A percentile compares a stretch with the other conserved stretches of the same genome.
These are phyloP conservation scores for Eutrema salsugineum DNA, from an alignment of 441 rosid genomes.

Conservation along the genomic window DNA sequence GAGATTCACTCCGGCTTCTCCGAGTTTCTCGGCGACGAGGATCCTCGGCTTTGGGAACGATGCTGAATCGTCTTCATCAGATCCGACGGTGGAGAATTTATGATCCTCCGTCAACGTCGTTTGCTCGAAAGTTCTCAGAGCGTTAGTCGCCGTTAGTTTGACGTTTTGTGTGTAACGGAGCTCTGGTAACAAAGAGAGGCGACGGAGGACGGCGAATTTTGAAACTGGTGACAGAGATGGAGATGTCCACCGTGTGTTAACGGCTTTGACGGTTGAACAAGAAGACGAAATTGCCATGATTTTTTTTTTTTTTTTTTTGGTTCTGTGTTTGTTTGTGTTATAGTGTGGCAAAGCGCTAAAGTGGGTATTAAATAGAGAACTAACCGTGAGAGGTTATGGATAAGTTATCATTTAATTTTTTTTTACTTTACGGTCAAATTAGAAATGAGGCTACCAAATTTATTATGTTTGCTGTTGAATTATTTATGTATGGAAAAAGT, in stretches of 20 bases:
- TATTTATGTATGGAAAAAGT: background rate
- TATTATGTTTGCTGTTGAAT: background rate
- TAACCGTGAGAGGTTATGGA: background rate
- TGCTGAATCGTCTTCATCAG: conserved; percentile 3
- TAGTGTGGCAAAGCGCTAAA: conserved; percentile 8
- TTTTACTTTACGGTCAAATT: conserved; percentile 13
- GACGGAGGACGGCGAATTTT: conserved; percentile 8
- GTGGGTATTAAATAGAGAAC: conserved; percentile 21
- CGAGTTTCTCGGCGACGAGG: conserved; percentile 66
- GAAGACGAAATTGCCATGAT: conserved; percentile 33
- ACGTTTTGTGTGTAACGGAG: conserved; percentile 15
- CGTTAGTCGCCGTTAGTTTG: conserved; percentile 21
- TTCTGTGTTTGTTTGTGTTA: background rate
- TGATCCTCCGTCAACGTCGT: conserved; percentile 19
- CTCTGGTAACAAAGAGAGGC: conserved; percentile 10
- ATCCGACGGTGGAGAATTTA: conserved; percentile 11
- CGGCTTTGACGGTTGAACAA: conserved; percentile 28
- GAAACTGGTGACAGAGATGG: conserved; percentile 12
- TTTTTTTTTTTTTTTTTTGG: background rate
- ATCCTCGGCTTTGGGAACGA: conserved; percentile 36
- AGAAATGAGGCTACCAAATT: background rate
- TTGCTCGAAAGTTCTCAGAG: conserved; percentile 22
- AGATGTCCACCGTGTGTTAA: conserved; percentile 28
- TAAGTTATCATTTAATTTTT: background rate
- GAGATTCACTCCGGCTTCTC: conserved; percentile 51